These are phyloP conservation scores for Wallemia hederae DNA, from an alignment of 1,284 basidiomycete species.

Conservation along the genomic window DNA sequence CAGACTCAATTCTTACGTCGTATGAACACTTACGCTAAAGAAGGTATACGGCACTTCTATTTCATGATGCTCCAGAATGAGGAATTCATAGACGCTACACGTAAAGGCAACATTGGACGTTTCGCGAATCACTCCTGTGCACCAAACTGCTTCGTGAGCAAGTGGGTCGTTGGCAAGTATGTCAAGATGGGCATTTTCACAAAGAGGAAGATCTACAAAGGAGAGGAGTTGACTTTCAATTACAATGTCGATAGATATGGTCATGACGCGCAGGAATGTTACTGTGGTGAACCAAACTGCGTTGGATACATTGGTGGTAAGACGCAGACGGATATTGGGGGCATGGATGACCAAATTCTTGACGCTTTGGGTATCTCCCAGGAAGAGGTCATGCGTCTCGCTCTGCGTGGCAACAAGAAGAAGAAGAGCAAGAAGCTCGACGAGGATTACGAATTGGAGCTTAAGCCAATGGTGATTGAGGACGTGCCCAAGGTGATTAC, in stretches of 20 bases:
- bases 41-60: constrained; percentile 90
- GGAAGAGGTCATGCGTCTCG: constrained; percentile 51
- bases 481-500: constrained; percentile 76
- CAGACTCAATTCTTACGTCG: constrained; percentile 65
- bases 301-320: constrained; percentile 91
- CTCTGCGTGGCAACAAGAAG: constrained; percentile 61
- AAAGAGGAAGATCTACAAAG: constrained; percentile 42
- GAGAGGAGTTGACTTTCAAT: constrained; percentile 95
- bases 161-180: constrained; percentile 77
- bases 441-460: constrained; percentile 46
- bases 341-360: constrained; percentile 81
- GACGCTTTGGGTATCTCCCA: constrained; percentile 74
- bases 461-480: constrained; percentile 42
- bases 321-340: constrained; percentile 79
- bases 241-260: constrained; percentile 99
- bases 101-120: constrained; percentile 77
- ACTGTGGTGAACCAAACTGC: constrained; percentile 86
- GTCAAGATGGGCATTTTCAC: constrained; percentile 98
- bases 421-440: constrained; percentile 76
- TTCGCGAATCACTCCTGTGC: constrained; percentile 97
- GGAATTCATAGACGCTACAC: constrained; percentile 97
- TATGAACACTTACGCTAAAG: constrained; percentile 74
- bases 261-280: constrained; percentile 81
- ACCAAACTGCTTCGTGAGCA: constrained; percentile 96
- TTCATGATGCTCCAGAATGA: constrained; percentile 99